Conservation (phyloP, 139 green algal species). For the Choricystis sp. region DNA sequence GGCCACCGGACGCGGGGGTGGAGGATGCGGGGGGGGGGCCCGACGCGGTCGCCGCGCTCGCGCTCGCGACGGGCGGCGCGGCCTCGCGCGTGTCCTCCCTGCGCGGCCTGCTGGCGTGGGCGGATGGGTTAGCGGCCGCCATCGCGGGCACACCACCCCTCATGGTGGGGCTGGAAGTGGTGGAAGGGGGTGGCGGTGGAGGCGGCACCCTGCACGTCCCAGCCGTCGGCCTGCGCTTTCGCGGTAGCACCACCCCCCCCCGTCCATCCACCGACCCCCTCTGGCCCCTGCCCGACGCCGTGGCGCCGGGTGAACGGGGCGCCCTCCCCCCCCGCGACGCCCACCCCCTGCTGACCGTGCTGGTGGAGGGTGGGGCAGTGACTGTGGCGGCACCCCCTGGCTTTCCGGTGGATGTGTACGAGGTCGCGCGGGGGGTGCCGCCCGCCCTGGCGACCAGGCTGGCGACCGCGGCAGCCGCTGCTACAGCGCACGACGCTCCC, state of each 20-base stretch:
- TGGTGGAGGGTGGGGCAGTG: neutral
- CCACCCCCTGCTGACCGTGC: neutral
- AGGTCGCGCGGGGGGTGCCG: neutral
- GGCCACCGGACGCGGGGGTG: no score
- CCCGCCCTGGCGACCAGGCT: neutral
- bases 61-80: neutral
- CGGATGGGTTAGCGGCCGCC: no score
- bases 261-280: no score
- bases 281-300: neutral
- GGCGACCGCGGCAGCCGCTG: no score
- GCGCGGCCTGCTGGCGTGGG: neutral
- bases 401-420: neutral
- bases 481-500: neutral
- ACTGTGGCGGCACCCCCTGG: neutral
- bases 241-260: no score
- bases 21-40: no score
- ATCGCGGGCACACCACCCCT: no score
- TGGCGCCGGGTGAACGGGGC: neutral
- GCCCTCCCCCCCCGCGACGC: neutral
- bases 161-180: no score
- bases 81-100: neutral
- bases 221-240: no score
- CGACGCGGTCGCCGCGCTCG: neutral
- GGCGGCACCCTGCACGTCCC: no score
- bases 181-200: no score